Conservation (phyloP, 106 monocot genomes). For the Dendrobium huoshanense region DNA sequence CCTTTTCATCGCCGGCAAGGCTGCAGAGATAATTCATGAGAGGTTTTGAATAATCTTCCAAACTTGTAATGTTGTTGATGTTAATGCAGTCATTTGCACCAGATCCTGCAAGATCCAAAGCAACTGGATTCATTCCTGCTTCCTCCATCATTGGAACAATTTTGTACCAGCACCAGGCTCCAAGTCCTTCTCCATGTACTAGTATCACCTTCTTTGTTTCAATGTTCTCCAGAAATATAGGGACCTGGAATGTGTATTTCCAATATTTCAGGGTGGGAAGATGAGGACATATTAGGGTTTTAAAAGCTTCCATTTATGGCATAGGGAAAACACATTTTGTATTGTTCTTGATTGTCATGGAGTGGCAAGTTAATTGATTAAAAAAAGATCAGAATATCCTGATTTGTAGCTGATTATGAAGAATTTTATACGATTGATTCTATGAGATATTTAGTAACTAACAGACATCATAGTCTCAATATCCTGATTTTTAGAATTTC, state of each 20-base stretch:
- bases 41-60: conserved; percentile 78
- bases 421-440: no score
- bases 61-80: conserved; percentile 41
- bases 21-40: conserved; percentile 53
- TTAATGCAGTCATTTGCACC: conserved; percentile 59
- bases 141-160: conserved; percentile 74
- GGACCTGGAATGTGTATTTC: conserved; percentile 26
- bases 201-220: conserved; percentile 80
- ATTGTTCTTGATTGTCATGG: no score
- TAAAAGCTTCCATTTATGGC: background rate
- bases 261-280: background rate
- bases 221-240: conserved; percentile 44
- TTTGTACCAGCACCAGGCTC: conserved; percentile 99
- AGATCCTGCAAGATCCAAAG: conserved; percentile 80
- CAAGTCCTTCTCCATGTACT: conserved; percentile 94
- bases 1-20: conserved; percentile 72
- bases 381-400: no score
- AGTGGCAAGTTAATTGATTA: no score
- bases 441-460: no score
- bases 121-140: conserved; percentile 58
- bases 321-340: no score
- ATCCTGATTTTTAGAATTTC: no score
- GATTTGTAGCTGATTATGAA: no score
- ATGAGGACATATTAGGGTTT: background rate
- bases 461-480: no score